These are phyloP conservation scores for Petunia secreta DNA, from an alignment of 257 asterid species.

Conservation along the genomic window DNA sequence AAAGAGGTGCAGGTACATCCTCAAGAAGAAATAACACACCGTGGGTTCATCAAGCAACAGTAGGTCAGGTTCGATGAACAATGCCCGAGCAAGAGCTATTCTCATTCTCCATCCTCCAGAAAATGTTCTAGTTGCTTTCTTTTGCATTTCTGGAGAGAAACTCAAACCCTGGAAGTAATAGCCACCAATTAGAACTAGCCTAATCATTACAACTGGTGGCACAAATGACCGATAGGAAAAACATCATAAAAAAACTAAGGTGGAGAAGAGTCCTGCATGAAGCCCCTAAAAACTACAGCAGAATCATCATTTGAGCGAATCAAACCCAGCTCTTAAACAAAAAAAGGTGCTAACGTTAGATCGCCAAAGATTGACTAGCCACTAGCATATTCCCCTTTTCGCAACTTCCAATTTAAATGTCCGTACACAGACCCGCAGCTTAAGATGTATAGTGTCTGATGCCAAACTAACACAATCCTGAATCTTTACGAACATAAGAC, in stretches of 20 bases:
- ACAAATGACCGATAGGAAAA: conserved; percentile 15
- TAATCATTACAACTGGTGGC: not conserved
- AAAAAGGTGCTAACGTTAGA: not conserved
- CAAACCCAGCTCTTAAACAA: not conserved
- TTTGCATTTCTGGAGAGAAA: conserved; percentile 90
- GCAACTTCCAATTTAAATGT: not conserved
- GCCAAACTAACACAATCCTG: not conserved
- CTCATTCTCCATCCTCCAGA: conserved; percentile 99
- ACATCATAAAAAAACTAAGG: conserved; percentile 13
- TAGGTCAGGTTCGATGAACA: conserved; percentile 94
- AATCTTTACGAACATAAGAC: not conserved
- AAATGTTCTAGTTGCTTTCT: conserved; percentile 79
- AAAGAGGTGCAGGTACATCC: conserved; percentile 28
- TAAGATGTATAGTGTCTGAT: not conserved
- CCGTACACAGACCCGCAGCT: not conserved
- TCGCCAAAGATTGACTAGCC: not conserved
- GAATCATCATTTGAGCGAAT: not conserved
- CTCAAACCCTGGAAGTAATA: conserved; percentile 80
- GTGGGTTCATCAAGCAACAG: conserved; percentile 98
- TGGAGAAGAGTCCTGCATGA: conserved; percentile 18
- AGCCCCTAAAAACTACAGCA: not conserved
- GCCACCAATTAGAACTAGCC: conserved; percentile 27
- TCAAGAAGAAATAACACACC: conserved; percentile 44
- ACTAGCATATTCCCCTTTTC: not conserved
- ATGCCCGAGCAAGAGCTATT: conserved; percentile 95